Conservation (phyloP, 225 moss, liverwort and hornwort species). For the Bryum argenteum region DNA sequence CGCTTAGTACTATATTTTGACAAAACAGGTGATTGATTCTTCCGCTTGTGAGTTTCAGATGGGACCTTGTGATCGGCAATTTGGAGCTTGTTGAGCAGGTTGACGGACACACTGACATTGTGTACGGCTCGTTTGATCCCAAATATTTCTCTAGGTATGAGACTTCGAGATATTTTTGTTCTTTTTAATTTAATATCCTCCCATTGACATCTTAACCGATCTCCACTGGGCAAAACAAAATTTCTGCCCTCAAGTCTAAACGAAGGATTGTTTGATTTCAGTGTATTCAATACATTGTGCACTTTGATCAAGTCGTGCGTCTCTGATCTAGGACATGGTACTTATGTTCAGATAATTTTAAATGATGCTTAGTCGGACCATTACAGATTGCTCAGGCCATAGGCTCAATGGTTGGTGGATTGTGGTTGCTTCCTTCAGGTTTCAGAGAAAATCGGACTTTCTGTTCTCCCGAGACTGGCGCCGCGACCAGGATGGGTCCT, state of each 20-base stretch:
- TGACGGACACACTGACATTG: slow-evolving; percentile 79
- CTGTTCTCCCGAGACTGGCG: slow-evolving; percentile 78
- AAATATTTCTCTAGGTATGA: slow-evolving; percentile 65
- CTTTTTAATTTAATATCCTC: neutral
- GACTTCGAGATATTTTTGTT: neutral
- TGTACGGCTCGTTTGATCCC: slow-evolving; percentile 72
- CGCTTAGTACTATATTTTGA: neutral
- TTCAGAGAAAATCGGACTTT: slow-evolving; percentile 67
- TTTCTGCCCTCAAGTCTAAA: neutral
- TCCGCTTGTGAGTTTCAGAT: slow-evolving; percentile 44
- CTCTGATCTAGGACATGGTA: slow-evolving; percentile 16
- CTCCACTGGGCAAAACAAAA: neutral
- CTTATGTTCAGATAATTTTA: neutral
- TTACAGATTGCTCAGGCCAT: neutral
- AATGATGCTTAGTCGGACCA: slow-evolving; percentile 4
- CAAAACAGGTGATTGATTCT: slow-evolving; percentile 14
- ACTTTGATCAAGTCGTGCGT: neutral
- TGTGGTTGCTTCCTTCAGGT: slow-evolving; percentile 44
- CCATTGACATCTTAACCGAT: neutral
- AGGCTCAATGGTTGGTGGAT: neutral
- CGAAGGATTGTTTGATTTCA: neutral
- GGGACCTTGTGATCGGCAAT: slow-evolving; percentile 77
- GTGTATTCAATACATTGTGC: neutral
- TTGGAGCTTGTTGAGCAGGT: slow-evolving; percentile 71
- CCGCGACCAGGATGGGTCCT: slow-evolving; percentile 78